Percentiles rank a stretch among this genome's conserved stretches.
phyloP scores from a whole-genome alignment of 495 filamentous ascomycete species.

The Penicillium cosmopolitanum region DNA sequence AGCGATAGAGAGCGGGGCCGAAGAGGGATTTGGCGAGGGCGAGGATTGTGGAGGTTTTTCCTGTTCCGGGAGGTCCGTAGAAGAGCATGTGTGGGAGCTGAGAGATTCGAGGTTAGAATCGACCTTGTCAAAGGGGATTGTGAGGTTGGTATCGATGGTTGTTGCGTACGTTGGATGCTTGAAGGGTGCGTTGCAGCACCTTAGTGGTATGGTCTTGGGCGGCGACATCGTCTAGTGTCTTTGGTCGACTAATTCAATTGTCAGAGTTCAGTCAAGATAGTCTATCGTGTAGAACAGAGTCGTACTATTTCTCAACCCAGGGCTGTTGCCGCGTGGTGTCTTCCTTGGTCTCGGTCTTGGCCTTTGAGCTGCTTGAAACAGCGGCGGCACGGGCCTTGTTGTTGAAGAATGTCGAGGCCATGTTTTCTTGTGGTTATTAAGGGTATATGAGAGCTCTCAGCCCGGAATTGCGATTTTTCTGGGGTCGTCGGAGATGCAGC shows the following conservation, averaged over 20 bases:
- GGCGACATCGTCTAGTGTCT: conserved; percentile 90
- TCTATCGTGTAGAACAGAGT: not conserved
- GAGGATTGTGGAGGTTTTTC: conserved; percentile 98
- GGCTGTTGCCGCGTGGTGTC: conserved; percentile 74
- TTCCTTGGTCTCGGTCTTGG: conserved; percentile 61
- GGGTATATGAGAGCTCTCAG: not conserved
- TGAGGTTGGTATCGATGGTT: not conserved
- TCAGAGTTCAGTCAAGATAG: not conserved
- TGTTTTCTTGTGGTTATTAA: conserved; percentile 1
- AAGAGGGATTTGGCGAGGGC: conserved; percentile 96
- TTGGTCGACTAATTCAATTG: conserved; percentile 71
- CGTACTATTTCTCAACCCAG: conserved; percentile 99
- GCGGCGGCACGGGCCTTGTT: conserved; percentile 88
- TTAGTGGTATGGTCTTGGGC: conserved; percentile 97
- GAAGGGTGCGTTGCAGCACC: conserved; percentile 87
- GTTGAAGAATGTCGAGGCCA: conserved; percentile 84
- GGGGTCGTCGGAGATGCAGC: conserved; percentile 9
- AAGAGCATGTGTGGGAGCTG: conserved; percentile 99
- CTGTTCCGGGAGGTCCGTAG: conserved; percentile 96
- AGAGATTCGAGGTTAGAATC: conserved; percentile 1
- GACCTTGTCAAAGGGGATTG: not conserved
- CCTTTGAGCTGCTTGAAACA: conserved; percentile 53
- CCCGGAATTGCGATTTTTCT: conserved; percentile 10
- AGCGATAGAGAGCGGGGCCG: conserved; percentile 90
- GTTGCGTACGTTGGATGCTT: conserved; percentile 80